phyloP scores from a whole-genome alignment of 2,329 filamentous ascomycete species.

The Cercospora brassicicola region DNA sequence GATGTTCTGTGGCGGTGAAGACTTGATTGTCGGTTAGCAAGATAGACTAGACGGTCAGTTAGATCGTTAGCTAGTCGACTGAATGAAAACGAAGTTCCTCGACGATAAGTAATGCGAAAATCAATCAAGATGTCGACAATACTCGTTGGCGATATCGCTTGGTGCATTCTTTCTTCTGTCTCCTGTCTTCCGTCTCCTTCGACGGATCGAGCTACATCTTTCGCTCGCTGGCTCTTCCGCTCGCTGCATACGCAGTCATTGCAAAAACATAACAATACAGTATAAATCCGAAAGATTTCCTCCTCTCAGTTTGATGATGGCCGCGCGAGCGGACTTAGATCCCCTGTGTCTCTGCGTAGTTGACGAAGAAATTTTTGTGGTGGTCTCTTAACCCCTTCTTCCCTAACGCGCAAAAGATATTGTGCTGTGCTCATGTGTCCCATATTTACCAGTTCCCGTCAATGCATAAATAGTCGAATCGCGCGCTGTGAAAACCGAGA shows the following conservation, averaged over 20 bases:
- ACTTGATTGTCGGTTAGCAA: not conserved
- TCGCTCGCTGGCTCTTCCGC: not conserved
- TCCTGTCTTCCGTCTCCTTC: not conserved
- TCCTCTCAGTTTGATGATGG: not conserved
- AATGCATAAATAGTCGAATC: not conserved
- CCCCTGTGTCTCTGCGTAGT: not conserved
- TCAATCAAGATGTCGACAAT: not conserved
- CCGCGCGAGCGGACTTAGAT: conserved; percentile 1
- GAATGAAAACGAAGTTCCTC: not conserved
- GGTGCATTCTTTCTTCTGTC: not conserved
- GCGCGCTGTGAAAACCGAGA: not conserved
- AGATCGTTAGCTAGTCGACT: not conserved
- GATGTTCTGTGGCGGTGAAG: not conserved
- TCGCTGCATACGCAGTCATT: not conserved
- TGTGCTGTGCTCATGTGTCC: not conserved
- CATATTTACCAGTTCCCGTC: not conserved
- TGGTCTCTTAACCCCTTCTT: not conserved
- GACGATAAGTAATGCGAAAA: not conserved
- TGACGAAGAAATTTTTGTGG: not conserved
- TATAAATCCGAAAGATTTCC: not conserved
- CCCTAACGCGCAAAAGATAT: not conserved
- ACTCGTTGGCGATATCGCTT: not conserved
- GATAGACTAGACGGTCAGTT: conserved; percentile 46
- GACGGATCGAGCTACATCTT: not conserved
- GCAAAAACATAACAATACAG: conserved; percentile 1